These are phyloP conservation scores for Dittrichia graveolens DNA, from an alignment of 129 eudicot species.

Conservation along the genomic window DNA sequence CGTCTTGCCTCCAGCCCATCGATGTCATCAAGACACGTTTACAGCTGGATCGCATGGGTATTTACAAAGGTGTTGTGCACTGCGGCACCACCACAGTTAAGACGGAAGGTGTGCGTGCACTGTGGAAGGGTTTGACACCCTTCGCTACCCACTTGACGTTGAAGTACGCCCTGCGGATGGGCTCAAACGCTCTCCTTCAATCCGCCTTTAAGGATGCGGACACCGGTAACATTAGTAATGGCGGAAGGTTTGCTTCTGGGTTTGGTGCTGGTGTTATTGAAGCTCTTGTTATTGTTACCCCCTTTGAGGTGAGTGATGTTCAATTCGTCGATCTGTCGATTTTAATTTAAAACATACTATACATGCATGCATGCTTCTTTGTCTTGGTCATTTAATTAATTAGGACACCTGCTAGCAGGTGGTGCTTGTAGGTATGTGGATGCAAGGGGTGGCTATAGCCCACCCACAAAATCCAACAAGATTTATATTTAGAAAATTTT, in stretches of 20 bases:
- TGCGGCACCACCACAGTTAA: slow-evolving; percentile 62
- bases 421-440: no score
- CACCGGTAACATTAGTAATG: slow-evolving; percentile 64
- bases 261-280: slow-evolving; percentile 98
- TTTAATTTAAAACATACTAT: no score
- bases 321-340: no score
- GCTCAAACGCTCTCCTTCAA: slow-evolving; percentile 82
- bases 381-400: no score
- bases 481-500: no score
- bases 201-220: slow-evolving; percentile 66
- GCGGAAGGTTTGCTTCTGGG: slow-evolving; percentile 68
- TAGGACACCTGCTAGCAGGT: no score
- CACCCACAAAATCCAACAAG: no score
- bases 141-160: slow-evolving; percentile 88
- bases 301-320: slow-evolving; percentile 67
- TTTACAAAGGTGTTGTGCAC: slow-evolving; percentile 86
- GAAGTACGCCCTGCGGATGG: slow-evolving; percentile 86
- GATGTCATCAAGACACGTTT: slow-evolving; percentile 93
- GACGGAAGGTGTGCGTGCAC: slow-evolving; percentile 80
- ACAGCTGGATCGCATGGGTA: slow-evolving; percentile 70
- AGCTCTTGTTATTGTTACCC: slow-evolving; percentile 90
- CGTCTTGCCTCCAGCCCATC: slow-evolving; percentile 83
- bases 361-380: no score
- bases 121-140: slow-evolving; percentile 94
- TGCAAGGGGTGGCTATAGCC: no score